These are phyloP conservation scores for Boletus subparvulus DNA, from an alignment of 768 basidiomycete species.

Conservation along the genomic window DNA sequence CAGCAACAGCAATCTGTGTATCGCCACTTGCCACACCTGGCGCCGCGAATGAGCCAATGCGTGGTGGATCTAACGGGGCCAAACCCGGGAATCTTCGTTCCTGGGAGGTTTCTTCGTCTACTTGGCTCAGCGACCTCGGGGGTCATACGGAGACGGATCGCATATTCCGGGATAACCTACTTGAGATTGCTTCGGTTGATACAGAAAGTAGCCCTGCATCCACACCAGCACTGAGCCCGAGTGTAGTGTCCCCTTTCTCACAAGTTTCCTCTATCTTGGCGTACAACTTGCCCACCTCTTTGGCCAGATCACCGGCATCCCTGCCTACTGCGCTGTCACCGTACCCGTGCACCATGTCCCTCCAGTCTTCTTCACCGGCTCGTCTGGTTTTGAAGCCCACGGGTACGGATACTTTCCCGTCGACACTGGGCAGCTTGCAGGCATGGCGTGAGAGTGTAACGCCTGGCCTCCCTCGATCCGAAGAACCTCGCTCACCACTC, in stretches of 20 bases:
- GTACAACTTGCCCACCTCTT: constrained; percentile 12
- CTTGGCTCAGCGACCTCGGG: constrained; percentile 34
- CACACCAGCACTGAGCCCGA: constrained; percentile 25
- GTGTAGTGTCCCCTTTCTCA: constrained; percentile 21
- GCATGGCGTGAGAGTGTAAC: constrained; percentile 29
- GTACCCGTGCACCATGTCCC: constrained; percentile 13
- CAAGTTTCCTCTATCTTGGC: constrained; percentile 17
- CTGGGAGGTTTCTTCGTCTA: constrained; percentile 25
- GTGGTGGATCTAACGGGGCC: constrained; percentile 3
- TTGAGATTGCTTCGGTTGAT: constrained; percentile 10
- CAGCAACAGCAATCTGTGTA: constrained; percentile 8
- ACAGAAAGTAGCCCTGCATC: constrained; percentile 24
- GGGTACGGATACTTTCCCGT: constrained; percentile 34
- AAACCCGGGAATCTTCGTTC: constrained; percentile 17
- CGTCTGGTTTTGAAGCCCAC: constrained; percentile 26
- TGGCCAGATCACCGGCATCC: constrained; percentile 16
- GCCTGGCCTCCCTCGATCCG: constrained; percentile 16
- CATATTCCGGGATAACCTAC: constrained; percentile 28
- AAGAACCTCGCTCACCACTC: constrained; percentile 15
- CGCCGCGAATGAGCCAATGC: constrained; percentile 1
- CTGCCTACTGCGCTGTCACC: constrained; percentile 14
- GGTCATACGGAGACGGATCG: constrained; percentile 33
- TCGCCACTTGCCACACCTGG: constrained; percentile 13
- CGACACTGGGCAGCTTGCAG: constrained; percentile 28
- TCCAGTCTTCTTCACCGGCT: constrained; percentile 7